These are phyloP conservation scores for Begonia fuchsioides DNA, from an alignment of 306 rosid genomes.

Conservation along the genomic window DNA sequence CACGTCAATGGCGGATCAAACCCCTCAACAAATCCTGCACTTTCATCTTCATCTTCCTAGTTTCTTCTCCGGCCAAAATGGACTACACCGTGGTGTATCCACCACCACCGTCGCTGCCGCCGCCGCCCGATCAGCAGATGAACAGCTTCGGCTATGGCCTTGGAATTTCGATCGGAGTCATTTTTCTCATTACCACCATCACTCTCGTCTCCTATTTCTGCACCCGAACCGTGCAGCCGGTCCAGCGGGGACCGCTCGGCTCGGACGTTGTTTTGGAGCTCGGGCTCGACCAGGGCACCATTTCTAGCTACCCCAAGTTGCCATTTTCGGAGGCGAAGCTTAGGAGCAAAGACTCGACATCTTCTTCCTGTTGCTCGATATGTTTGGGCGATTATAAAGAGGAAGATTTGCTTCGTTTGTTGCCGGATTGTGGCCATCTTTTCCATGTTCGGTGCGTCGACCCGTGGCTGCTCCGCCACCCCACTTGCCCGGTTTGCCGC, in stretches of 20 bases:
- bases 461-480: constrained; percentile 65
- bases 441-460: constrained; percentile 63
- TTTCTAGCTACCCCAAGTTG: constrained; percentile 49
- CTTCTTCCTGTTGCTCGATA: constrained; percentile 61
- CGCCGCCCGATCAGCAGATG: too few species aligned
- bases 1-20: too few species aligned
- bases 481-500: constrained; percentile 77
- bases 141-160: constrained; percentile 42
- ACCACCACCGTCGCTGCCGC: too few species aligned
- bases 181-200: constrained; percentile 62
- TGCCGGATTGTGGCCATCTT: constrained; percentile 67
- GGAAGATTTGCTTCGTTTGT: constrained; percentile 31
- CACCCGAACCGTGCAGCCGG: constrained; percentile 13
- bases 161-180: constrained; percentile 64
- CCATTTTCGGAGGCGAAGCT: constrained; percentile 50
- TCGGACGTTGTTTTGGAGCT: constrained; percentile 22
- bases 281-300: constrained; percentile 56
- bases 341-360: constrained; percentile 26
- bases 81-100: too few species aligned
- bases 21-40: too few species aligned
- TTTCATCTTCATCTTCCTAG: too few species aligned
- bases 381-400: constrained; percentile 60
- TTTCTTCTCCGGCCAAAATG: too few species aligned
- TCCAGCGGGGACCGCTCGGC: too few species aligned
- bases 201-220: constrained; percentile 74